phyloP scores from a whole-genome alignment of 352 stramenopile species.

The Phytophthora colocasiae region DNA sequence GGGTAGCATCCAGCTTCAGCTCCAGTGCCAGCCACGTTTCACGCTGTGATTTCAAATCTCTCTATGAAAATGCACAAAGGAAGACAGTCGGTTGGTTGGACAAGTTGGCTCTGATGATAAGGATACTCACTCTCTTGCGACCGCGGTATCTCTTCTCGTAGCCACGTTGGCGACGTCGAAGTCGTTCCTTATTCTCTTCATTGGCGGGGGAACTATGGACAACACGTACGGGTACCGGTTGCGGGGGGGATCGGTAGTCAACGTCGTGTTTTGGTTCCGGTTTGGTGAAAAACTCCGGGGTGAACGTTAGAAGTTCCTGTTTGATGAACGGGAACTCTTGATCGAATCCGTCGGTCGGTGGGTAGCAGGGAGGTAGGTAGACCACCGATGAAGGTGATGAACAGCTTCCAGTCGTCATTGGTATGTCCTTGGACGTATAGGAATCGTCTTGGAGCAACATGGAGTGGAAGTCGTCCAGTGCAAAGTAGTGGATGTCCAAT shows the following conservation, averaged over 20 bases:
- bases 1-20: slow-evolving; percentile 30
- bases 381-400: slow-evolving; percentile 30
- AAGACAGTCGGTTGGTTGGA: slow-evolving; percentile 8
- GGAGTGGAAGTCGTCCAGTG: slow-evolving; percentile 32
- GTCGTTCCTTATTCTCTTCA: slow-evolving; percentile 37
- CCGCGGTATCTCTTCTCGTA: slow-evolving; percentile 55
- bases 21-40: slow-evolving; percentile 42
- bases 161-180: slow-evolving; percentile 42
- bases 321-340: slow-evolving; percentile 15
- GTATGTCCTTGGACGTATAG: neutral
- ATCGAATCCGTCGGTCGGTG: neutral
- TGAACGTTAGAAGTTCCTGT: neutral
- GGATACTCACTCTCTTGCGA: slow-evolving; percentile 49
- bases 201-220: neutral
- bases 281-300: slow-evolving; percentile 10
- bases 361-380: slow-evolving; percentile 23
- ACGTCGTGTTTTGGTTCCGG: neutral
- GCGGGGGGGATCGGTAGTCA: neutral
- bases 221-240: slow-evolving; percentile 3
- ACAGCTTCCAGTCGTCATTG: neutral
- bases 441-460: slow-evolving; percentile 18
- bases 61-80: slow-evolving; percentile 25
- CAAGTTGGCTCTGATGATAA: neutral
- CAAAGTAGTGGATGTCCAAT: slow-evolving; percentile 31
- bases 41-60: slow-evolving; percentile 35